Evolutionary conservation across 2,329 filamentous ascomycete genomes (phyloP).

Genomic region (Elsinoe batatas): DNA sequence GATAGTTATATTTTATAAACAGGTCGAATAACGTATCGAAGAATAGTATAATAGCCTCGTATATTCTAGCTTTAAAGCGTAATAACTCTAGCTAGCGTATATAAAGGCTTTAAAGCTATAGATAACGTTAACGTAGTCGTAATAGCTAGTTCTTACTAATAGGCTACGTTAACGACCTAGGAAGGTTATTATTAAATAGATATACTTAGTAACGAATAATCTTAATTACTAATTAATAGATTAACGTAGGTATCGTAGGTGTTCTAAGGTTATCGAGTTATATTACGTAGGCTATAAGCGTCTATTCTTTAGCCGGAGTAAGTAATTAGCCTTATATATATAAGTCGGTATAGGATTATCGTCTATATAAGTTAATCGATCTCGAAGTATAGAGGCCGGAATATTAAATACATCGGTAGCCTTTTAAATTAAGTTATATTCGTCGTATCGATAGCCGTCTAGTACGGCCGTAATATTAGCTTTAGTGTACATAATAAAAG

Average conservation of each 20-base stretch:
- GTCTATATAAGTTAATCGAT: too few species aligned
- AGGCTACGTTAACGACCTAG: background rate
- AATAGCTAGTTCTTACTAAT: background rate
- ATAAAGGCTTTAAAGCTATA: background rate
- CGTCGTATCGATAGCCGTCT: background rate
- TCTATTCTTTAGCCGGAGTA: background rate
- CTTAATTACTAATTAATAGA: background rate
- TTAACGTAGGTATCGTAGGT: background rate
- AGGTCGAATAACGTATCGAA: background rate
- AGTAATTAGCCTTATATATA: background rate
- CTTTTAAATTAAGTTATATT: background rate
- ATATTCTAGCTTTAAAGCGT: background rate
- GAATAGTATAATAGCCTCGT: background rate
- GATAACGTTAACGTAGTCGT: background rate
- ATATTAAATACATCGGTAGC: background rate
- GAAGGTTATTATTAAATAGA: background rate
- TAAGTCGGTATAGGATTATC: too few species aligned
- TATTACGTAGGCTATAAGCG: background rate
- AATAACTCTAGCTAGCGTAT: background rate
- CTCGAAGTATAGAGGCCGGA: background rate
- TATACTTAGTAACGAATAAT: background rate
- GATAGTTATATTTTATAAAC: background rate
- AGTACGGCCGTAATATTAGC: background rate
- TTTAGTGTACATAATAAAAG: background rate
- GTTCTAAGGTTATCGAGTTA: background rate